Conservation (phyloP, 2,329 filamentous ascomycete genomes). For the Bipolaris gigantea region DNA sequence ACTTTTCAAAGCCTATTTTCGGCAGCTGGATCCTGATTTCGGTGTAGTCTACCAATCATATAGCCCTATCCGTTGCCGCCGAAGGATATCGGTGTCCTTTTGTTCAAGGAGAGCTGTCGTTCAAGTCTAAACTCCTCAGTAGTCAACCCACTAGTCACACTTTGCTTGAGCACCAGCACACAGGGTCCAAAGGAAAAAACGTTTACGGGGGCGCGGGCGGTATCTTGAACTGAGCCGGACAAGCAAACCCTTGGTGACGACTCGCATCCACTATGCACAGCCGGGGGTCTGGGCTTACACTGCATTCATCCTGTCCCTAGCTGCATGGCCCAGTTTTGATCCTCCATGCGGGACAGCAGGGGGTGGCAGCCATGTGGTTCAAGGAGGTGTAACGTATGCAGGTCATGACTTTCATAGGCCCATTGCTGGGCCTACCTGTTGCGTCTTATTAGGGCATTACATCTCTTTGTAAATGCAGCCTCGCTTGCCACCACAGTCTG, state of each 20-base stretch:
- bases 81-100: too few relatives aligned
- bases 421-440: constrained; percentile 5
- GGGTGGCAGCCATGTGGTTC: constrained; percentile 10
- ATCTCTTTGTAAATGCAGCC: constrained; percentile 3
- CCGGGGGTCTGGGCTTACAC: constrained; percentile 13
- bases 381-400: constrained; percentile 12
- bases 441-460: constrained; percentile 10
- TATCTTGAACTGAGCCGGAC: constrained; percentile 7
- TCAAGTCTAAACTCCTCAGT: not conserved
- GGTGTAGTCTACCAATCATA: not conserved
- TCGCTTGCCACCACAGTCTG: constrained; percentile 3
- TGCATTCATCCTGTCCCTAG: constrained; percentile 14
- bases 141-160: not conserved
- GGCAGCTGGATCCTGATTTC: not conserved
- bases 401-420: constrained; percentile 11
- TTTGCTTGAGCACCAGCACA: constrained; percentile 1
- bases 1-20: not conserved
- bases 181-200: constrained; percentile 8
- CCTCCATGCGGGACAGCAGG: constrained; percentile 20
- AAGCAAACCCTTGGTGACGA: constrained; percentile 5
- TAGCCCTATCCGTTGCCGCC: too few relatives aligned
- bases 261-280: constrained; percentile 3
- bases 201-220: constrained; percentile 3
- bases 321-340: constrained; percentile 21
- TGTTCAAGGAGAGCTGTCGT: not conserved